Base-by-base conservation (phyloP, 352 stramenopile genomes). In the Halophytophthora batemanensis region DNA sequence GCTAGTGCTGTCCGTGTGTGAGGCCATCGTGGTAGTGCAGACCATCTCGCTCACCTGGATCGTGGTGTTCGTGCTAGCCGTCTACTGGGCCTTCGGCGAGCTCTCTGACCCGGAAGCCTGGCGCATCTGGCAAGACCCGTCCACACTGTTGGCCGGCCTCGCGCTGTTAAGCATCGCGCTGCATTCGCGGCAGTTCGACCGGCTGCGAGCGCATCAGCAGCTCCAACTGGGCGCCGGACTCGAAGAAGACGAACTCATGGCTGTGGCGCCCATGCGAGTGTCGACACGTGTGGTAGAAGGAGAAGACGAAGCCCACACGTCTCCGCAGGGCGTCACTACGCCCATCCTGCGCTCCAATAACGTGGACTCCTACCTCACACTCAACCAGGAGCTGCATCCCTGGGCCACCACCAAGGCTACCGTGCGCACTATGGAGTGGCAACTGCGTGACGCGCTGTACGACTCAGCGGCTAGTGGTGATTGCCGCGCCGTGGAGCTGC, bases 171-270 rank as follows among this genome's bases (percentile, higher is more conserved):
- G 72, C 7, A 76, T 85, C 33, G 55, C 70, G 22, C 44, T 87
- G 25, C 76, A 92, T 41, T 86, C 77, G 28, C 56, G 71, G 11
- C 69, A 87, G 40, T 88, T 90, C 43, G 77, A 90, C 43, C 61
- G 67, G 7, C 50, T 87, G 1, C 70, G 82, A 14, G 77, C 66
- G 18, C 73, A 90, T 35, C 71, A 86, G 38, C 77, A 87, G 39
- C 56, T 82, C 29, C 71, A 84, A 46, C 72, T 92, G 33, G 79
- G 83, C 34, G 58, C 58, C 2, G 77, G 70, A 1, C 62, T 90
- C 10, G 73, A 86, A 23, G 61, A 77, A 21, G 63, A 76, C 29
- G 69, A 78, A 19, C 50, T 67, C 14, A 64, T 67, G 38, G 56
- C 57, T 1, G 45, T 75, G 29, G 53, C 52, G 0, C 56, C 61